These are phyloP conservation scores for Yarrowia deformans DNA, from an alignment of 805 yeast genomes.

Conservation along the genomic window DNA sequence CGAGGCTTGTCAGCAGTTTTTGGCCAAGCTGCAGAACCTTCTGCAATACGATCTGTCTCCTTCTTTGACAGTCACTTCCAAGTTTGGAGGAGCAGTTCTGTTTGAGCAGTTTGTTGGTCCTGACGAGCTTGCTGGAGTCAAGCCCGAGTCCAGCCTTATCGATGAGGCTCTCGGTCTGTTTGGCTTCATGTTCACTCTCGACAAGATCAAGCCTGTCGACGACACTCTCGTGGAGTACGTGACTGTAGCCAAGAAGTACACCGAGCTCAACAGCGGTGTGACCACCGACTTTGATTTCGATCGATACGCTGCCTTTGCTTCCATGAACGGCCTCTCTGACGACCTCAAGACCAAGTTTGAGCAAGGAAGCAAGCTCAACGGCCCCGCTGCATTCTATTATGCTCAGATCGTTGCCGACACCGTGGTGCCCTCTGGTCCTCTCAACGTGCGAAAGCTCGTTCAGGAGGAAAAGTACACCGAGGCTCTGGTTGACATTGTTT, in stretches of 20 bases:
- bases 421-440: neutral
- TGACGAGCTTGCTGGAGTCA: conserved; percentile 34
- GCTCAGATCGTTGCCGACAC: conserved; percentile 29
- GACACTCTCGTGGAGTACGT: conserved; percentile 34
- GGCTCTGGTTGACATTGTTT: conserved; percentile 26
- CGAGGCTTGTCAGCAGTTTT: conserved; percentile 14
- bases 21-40: conserved; percentile 4
- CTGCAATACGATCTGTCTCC: conserved; percentile 32
- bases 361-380: conserved; percentile 1
- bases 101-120: conserved; percentile 35
- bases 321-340: conserved; percentile 9
- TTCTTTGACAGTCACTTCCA: conserved; percentile 18
- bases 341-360: conserved; percentile 6
- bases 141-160: conserved; percentile 19
- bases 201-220: conserved; percentile 26
- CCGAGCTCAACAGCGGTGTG: conserved; percentile 28
- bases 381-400: conserved; percentile 22
- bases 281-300: conserved; percentile 29
- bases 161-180: conserved; percentile 33
- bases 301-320: conserved; percentile 27
- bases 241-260: conserved; percentile 25
- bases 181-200: conserved; percentile 27
- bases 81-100: conserved; percentile 30
- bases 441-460: conserved; percentile 9
- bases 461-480: conserved; percentile 23